Evolutionary conservation across 192 early-diverging fungal genomes (phyloP).

Genomic region (Backusella australiensis): DNA sequence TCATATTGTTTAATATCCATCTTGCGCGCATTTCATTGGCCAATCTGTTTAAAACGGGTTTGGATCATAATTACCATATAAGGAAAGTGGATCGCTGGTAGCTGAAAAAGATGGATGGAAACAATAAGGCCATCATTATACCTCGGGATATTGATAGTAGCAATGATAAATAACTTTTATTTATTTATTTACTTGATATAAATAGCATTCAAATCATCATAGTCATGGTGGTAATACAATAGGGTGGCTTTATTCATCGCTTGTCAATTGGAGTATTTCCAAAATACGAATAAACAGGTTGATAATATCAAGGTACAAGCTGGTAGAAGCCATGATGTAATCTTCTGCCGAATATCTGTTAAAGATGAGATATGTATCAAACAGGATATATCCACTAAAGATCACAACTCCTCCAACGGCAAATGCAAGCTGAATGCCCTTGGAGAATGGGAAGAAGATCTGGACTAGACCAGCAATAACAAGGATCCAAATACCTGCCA

Average conservation of each 20-base stretch:
- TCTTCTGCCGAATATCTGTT: conserved; percentile 66
- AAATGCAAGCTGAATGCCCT: conserved; percentile 53
- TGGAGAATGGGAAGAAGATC: conserved; percentile 70
- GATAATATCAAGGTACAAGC: conserved; percentile 73
- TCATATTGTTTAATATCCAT: no score
- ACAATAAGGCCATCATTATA: no score
- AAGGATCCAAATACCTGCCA: conserved; percentile 57
- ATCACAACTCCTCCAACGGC: conserved; percentile 61
- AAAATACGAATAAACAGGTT: conserved; percentile 72
- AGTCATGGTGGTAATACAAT: not conserved
- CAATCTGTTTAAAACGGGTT: no score
- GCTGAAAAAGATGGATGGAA: no score
- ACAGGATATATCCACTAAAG: conserved; percentile 78
- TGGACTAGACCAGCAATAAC: conserved; percentile 61
- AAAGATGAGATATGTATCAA: conserved; percentile 72
- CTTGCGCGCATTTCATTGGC: no score
- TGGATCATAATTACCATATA: no score
- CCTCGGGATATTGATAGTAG: no score
- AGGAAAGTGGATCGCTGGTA: no score
- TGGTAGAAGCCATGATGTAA: conserved; percentile 61
- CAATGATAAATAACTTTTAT: no score
- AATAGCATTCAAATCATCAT: not conserved
- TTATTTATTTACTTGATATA: not conserved
- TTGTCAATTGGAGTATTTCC: conserved; percentile 45
- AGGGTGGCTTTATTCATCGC: not conserved